A percentile compares a stretch with the other conserved stretches of the same genome.
These are phyloP conservation scores for Meira miltonrushii DNA, from an alignment of 1,284 basidiomycete species.

Conservation along the genomic window DNA sequence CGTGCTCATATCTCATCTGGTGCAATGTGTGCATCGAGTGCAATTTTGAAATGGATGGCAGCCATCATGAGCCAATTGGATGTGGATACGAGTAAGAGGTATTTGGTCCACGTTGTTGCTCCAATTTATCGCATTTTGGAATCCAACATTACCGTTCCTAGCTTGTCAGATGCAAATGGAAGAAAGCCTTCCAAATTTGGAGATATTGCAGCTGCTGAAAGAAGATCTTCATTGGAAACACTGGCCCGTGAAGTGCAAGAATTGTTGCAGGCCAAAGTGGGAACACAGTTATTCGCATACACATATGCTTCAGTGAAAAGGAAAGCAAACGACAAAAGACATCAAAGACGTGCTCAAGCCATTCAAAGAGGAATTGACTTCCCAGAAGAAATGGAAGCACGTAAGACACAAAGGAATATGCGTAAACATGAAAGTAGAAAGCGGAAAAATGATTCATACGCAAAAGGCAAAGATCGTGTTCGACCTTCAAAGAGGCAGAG, in stretches of 20 bases:
- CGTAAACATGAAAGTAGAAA: constrained; percentile 31
- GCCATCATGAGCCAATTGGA: constrained; percentile 75
- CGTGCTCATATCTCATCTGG: constrained; percentile 4
- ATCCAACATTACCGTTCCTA: background rate
- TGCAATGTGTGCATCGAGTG: background rate
- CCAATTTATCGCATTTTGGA: constrained; percentile 2
- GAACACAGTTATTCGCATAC: constrained; percentile 70
- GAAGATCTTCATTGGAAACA: constrained; percentile 77
- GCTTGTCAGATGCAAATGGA: background rate
- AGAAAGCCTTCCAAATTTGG: constrained; percentile 49
- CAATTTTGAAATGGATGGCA: constrained; percentile 51
- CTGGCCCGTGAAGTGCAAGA: constrained; percentile 80
- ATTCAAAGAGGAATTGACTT: constrained; percentile 54
- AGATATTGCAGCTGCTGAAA: constrained; percentile 69
- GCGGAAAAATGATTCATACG: constrained; percentile 23
- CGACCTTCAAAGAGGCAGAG: constrained; percentile 6
- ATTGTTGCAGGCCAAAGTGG: constrained; percentile 77
- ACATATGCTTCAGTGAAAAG: constrained; percentile 77
- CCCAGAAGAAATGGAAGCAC: constrained; percentile 31
- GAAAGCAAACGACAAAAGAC: constrained; percentile 63
- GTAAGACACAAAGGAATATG: constrained; percentile 23
- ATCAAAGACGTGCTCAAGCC: constrained; percentile 67
- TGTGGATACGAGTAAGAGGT: constrained; percentile 46
- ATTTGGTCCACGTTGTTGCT: background rate
- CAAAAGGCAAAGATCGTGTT: constrained; percentile 4